A percentile compares a stretch with the other conserved stretches of the same genome.
These are phyloP conservation scores for Citeromyces hawaiiensis DNA, from an alignment of 1,139 yeast genomes.

Conservation along the genomic window DNA sequence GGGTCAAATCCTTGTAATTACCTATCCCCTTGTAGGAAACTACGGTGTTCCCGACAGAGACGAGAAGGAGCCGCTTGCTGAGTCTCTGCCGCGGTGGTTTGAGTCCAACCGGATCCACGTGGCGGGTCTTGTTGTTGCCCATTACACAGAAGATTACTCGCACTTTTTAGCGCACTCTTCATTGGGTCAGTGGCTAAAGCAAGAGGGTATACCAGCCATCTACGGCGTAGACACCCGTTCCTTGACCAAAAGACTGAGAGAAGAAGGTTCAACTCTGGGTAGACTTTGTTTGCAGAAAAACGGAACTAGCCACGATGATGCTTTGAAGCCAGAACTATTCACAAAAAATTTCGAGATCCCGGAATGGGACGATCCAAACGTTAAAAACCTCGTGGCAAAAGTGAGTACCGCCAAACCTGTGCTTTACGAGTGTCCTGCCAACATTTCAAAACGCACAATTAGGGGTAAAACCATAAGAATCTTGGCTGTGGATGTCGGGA, in stretches of 20 bases:
- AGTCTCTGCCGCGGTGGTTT: slow-evolving; percentile 78
- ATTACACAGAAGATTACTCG: slow-evolving; percentile 91
- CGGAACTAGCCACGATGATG: slow-evolving; percentile 23
- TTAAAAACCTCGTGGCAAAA: slow-evolving; percentile 78
- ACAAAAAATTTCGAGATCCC: slow-evolving; percentile 53
- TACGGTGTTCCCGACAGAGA: slow-evolving; percentile 96
- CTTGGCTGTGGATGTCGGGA: slow-evolving; percentile 91
- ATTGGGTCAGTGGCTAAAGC: slow-evolving; percentile 86
- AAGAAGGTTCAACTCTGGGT: slow-evolving; percentile 86
- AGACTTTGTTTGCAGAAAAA: slow-evolving; percentile 50
- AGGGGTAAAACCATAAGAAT: slow-evolving; percentile 73
- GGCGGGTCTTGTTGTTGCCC: slow-evolving; percentile 96
- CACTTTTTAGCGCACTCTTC: slow-evolving; percentile 90
- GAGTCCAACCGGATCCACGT: slow-evolving; percentile 87
- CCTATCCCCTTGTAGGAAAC: slow-evolving; percentile 95
- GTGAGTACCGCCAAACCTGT: slow-evolving; percentile 74
- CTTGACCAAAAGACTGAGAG: slow-evolving; percentile 85
- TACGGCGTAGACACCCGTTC: slow-evolving; percentile 97
- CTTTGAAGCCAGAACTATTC: slow-evolving; percentile 38
- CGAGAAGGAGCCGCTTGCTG: slow-evolving; percentile 59
- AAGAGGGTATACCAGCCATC: slow-evolving; percentile 87
- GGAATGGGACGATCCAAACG: slow-evolving; percentile 90
- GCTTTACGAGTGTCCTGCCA: slow-evolving; percentile 53
- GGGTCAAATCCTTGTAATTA: slow-evolving; percentile 94
- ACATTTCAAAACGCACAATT: slow-evolving; percentile 39